Base-by-base conservation (phyloP, 2,329 filamentous ascomycete genomes). In the Fusarium beomiforme region DNA sequence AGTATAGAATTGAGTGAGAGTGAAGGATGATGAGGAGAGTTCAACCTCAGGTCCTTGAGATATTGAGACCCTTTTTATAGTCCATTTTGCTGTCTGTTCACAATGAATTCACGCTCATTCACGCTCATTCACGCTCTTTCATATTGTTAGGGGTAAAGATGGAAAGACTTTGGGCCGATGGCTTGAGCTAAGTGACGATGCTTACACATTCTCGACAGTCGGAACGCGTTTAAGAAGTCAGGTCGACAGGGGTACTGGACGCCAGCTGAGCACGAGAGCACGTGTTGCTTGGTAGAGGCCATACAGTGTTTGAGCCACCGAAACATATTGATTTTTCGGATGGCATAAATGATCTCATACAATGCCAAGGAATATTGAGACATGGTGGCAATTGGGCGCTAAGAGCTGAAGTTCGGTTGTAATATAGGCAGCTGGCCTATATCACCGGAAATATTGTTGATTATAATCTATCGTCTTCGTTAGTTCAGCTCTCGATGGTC, bases 231-330 rank as follows among this genome's bases (percentile, higher is more conserved):
- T 49, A 17, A 14, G 49, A 44, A 64, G 70, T 68, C 69, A 70
- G 53, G 12, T 53, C 49, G 17, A 26, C 50, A 64, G 58, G 57
- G 50, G 29, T 41, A 36, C 17, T 19, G 21, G 17, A 49, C 67
- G 54, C 74, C 70, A 73, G 47, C 23, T 44, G 46, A 64, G 64
- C 74, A 61, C 74, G 74, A 61, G 29, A 23, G 53, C 74, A 76
- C 72, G 72, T 76, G 74, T 36, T n/a, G 7, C 3, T 17, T 37
- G 11, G 1, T 6, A 31, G 14, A 11, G 24, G 9, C 34, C 26
- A 26, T 41, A 73, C 65, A 67, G 68, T 73, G 65, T 41, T 50
- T 54, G 41, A 10, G 14, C 33, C 8, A 19, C 29, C 50, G 24
- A 33, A 46, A 33, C 19, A 7, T 49, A 58, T n/a, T 19, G 26